Conservation (phyloP, 441 rosid genomes). For the Adansonia gregorii region DNA sequence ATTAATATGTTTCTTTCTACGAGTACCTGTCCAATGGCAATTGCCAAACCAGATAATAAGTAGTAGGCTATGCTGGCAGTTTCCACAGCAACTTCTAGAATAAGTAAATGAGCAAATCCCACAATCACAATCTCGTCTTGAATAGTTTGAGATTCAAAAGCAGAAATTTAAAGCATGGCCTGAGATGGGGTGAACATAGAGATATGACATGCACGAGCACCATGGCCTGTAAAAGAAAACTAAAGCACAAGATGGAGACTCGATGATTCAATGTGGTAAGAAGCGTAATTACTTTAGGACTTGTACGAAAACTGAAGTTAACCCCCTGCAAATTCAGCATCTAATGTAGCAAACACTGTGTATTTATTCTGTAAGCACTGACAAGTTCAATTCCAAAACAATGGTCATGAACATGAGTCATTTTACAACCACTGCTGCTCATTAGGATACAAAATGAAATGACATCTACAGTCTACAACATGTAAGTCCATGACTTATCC, state of each 20-base stretch:
- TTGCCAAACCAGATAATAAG: conserved; percentile 16
- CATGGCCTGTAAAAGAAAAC: not conserved
- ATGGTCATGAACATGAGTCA: not conserved
- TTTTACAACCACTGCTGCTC: not conserved
- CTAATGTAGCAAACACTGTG: not conserved
- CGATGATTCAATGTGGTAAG: not conserved
- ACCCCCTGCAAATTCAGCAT: not conserved
- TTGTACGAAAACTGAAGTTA: not conserved
- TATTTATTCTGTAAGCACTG: not conserved
- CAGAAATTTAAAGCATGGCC: not conserved
- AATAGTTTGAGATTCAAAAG: not conserved
- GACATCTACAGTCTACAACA: conserved; percentile 5
- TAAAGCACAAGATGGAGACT: not conserved
- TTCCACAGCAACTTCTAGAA: not conserved
- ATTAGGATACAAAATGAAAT: not conserved
- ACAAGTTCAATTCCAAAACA: not conserved
- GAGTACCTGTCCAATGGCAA: conserved; percentile 38
- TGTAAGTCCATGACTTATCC: not conserved
- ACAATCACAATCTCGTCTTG: not conserved
- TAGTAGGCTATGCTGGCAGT: not conserved
- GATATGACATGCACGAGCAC: not conserved
- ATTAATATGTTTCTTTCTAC: conserved; percentile 40
- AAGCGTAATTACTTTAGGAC: not conserved
- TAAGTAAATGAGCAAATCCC: not conserved
- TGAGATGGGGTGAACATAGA: conserved; percentile 7